Evolutionary conservation across 2,329 filamentous ascomycete species (phyloP).

Genomic region (Beauveria varroae): DNA sequence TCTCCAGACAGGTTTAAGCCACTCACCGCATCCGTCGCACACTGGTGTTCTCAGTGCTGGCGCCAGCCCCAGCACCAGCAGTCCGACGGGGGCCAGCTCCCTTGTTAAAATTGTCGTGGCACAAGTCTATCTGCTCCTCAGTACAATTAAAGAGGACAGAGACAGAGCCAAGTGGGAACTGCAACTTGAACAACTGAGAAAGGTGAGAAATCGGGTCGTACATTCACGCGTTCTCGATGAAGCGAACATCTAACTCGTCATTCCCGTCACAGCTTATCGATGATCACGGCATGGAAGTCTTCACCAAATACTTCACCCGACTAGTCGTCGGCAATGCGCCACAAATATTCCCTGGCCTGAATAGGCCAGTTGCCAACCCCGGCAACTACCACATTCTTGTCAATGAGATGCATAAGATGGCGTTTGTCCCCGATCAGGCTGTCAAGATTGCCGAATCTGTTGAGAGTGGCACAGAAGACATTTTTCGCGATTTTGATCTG

Average conservation of each 20-base stretch:
- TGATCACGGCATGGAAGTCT: slow-evolving; percentile 99
- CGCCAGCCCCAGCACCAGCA: slow-evolving; percentile 54
- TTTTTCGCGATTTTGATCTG: slow-evolving; percentile 95
- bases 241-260: not conserved
- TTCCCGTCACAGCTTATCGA: slow-evolving; percentile 66
- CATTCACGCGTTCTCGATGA: slow-evolving; percentile 10
- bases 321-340: slow-evolving; percentile 84
- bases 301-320: slow-evolving; percentile 89
- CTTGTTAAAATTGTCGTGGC: slow-evolving; percentile 91
- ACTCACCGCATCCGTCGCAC: slow-evolving; percentile 52
- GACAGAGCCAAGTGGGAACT: slow-evolving; percentile 85
- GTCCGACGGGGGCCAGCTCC: slow-evolving; percentile 55
- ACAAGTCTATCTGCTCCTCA: slow-evolving; percentile 89
- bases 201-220: slow-evolving; percentile 48
- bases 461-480: slow-evolving; percentile 81
- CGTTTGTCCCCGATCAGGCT: slow-evolving; percentile 72
- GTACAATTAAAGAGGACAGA: slow-evolving; percentile 91
- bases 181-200: slow-evolving; percentile 84
- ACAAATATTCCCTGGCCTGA: slow-evolving; percentile 79
- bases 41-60: slow-evolving; percentile 50
- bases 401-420: slow-evolving; percentile 79
- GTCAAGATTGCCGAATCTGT: slow-evolving; percentile 89
- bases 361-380: slow-evolving; percentile 63
- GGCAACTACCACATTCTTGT: slow-evolving; percentile 79
- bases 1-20: slow-evolving; percentile 47